Base-by-base conservation (phyloP, 768 basidiomycete genomes). In the Mycena vulgaris region DNA sequence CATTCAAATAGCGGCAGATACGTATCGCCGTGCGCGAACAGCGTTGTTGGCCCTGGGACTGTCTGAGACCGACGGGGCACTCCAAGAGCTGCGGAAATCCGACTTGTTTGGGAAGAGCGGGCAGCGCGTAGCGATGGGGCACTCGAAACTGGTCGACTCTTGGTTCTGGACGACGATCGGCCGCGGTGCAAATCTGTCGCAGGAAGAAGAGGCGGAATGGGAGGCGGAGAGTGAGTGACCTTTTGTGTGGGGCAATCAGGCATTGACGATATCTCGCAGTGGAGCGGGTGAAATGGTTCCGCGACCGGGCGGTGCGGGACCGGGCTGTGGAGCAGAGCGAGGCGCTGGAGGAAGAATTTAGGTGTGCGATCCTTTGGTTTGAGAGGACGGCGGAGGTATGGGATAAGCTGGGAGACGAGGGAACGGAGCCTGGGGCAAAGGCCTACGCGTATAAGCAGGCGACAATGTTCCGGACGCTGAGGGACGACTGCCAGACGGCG, bases 241-340 rank as follows among this genome's bases (percentile, higher is more conserved):
- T 30, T 45, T n/a, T 3, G 13, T 40, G 28, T n/a, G 14, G 3
- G 25, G 11, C 5, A 28, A 6, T 31, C 9, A n/a, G n/a, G 10
- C 64, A n/a, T n/a, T 66, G n/a, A 66, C 60, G 5, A 13, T 19
- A 16, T 28, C 16, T 31, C 42, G 19, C 31, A 72, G 71, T 69
- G 62, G 53, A 58, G n/a, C 68, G 63, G 3, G 71, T 72, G 17
- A 61, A 59, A 19, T 72, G 71, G 68, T 72, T 69, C 27, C 62
- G 68, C 28, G 60, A 60, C 14, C 60, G 67, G 1, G 71, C n/a
- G n/a, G n/a, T n/a, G n/a, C n/a, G n/a, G n/a, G n/a, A n/a, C n/a
- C n/a, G n/a, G n/a, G n/a, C 67, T 5, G 37, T 63, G 16, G 71
- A 72, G 33, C 68, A 69, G 39, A 52, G 59, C 5, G 63, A 72